Base-by-base conservation (phyloP, 441 rosid species). In the Aquilaria agallochum region DNA sequence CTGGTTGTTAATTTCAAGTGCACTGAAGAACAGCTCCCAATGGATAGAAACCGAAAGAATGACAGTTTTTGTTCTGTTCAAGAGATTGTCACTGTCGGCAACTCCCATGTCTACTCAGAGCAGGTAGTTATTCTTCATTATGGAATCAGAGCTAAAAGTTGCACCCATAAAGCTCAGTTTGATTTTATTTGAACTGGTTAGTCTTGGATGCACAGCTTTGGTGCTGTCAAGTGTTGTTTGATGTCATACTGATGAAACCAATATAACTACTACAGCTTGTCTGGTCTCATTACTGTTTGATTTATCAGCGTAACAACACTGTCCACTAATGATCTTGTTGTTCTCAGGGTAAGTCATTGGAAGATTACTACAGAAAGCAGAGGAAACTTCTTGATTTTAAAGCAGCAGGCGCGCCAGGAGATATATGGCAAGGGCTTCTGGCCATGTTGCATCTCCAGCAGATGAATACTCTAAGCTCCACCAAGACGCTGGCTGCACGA, bases 351-450 rank as follows among this genome's bases (percentile, higher is more conserved):
- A 86, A 86, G 69, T 79, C 84, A 65, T 59, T 91, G 77, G 96
- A 94, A 85, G 96, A 87, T n/a, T 89, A 94, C 79, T 94, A 94
- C 72, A 69, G 68, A 66, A 84, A 76, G 69, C 92, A 89, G 69
- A 79, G 77, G 80, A 91, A 91, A 68, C 92, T 94, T 56, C 60
- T 94, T 0, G 87, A 93, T 77, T 81, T 87, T 73, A 83, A 86
- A 62, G 84, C 80, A 42, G 81, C 77, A 8, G 79, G 67, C 68
- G 90, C 84, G 30, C 82, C 94, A 5, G 86, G 83, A 55, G 96
- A 87, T 68, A 76, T 90, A 44, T 93, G 97, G 98, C 83, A 76
- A 40, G 88, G 96, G 42, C 78, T 94, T 77, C 77, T 94, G 81
- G 86, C 86, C 36, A 95, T 90, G 6, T 76, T 94, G 54, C 92